Evolutionary conservation across 1,284 basidiomycete genomes (phyloP).

Genomic region (Cystobasidiaceae sp.): DNA sequence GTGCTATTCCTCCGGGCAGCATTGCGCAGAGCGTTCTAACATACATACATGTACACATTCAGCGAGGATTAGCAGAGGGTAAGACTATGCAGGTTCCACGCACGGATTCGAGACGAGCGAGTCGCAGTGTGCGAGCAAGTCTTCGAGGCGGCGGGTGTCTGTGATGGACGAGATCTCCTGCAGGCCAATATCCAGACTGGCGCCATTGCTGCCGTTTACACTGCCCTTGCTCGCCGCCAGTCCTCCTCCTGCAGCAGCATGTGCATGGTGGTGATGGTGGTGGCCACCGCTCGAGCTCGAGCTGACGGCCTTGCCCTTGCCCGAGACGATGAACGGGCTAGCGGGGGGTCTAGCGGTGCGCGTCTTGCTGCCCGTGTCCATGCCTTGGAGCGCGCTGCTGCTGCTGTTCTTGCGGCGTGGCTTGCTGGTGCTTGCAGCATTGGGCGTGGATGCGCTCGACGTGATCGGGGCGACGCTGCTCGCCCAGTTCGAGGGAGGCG

Average conservation of each 20-base stretch:
- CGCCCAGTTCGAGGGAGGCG: constrained; percentile 1
- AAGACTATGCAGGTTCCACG: no score
- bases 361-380: constrained; percentile 7
- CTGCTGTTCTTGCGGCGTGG: constrained; percentile 15
- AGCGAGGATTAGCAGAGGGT: no score
- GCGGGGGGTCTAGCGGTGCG: constrained; percentile 10
- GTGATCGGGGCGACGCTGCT: constrained; percentile 2
- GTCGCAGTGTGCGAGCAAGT: constrained; percentile 16
- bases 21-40: constrained; percentile 4
- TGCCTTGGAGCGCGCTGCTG: background rate
- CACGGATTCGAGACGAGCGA: constrained; percentile 9
- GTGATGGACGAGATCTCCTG: background rate
- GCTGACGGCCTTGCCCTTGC: background rate
- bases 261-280: background rate
- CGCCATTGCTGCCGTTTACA: background rate
- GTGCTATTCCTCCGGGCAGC: constrained; percentile 9
- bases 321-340: constrained; percentile 13
- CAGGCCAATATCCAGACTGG: background rate
- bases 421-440: background rate
- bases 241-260: background rate
- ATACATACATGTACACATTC: background rate
- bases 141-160: constrained; percentile 12
- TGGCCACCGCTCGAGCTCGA: background rate
- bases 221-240: background rate
- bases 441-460: background rate